Evolutionary conservation across 2,329 filamentous ascomycete genomes (phyloP), one percentile per base, ranked within the genome.

Genomic region (Cladobotryum protrusum): DNA sequence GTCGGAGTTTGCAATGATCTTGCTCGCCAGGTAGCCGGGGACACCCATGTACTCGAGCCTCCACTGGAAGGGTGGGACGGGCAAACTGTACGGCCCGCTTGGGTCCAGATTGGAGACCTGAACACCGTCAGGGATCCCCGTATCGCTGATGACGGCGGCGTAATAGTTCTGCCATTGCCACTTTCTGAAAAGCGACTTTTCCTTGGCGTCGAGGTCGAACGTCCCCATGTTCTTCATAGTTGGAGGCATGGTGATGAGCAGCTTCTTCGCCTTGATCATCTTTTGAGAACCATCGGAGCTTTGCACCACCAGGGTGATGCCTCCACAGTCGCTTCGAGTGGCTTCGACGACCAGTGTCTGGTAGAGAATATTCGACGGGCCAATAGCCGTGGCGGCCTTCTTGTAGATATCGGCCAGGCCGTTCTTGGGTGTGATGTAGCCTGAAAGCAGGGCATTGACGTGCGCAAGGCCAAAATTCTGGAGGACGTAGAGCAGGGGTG

Each of bases 401-500:
- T 56, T 34, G 48, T 65, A 69, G 1, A 68, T 24, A 8, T 55
- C 54, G 3, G 40, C 7, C 7, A 53, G 33, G 36, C 53, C 53
- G 11, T 52, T 40, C 7, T n/a, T 32, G 14, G 54, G 51, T 5
- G 43, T 47, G 45, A 52, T 43, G 40, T 50, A 45, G 7, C 52
- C 54, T 9, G 33, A 11, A 13, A 50, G 18, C 34, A 54, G 14
- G 8, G 50, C 50, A 8, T 45, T 15, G 12, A 50, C 42, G 4
- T 52, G 52, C 17, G 43, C 37, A 2, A 43, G 20, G 4, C 60
- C 58, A 37, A 66, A 56, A 15, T 54, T 54, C 52, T 72, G 69
- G 43, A 73, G 58, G n/a, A 69, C 57, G 52, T 73, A 73, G 5
- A 75, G 43, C 1, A 67, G 63, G 3, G 69, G 67, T 20, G 65